Evolutionary conservation across 75 land plant genomes (phyloP).

Genomic region (Selaginella moellendorffii): DNA sequence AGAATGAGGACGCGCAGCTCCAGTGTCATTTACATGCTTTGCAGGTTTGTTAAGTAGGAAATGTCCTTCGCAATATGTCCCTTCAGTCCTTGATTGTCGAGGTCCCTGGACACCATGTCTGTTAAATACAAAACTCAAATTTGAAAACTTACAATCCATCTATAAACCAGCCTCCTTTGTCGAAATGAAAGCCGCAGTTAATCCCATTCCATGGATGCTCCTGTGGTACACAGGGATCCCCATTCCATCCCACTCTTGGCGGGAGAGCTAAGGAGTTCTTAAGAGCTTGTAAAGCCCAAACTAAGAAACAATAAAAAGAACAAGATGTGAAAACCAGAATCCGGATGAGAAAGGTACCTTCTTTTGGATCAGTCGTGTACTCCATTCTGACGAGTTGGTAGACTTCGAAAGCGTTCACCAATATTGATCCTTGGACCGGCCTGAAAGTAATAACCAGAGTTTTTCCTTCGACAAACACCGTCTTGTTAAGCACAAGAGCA

Average conservation of each 20-base stretch:
- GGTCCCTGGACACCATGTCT: constrained; percentile 39
- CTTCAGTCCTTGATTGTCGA: constrained; percentile 77
- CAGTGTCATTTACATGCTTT: constrained; percentile 58
- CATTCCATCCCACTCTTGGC: constrained; percentile 86
- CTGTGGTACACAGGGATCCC: constrained; percentile 97
- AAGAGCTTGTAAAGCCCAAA: constrained; percentile 55
- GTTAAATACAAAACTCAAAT: not conserved
- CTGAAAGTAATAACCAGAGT: constrained; percentile 37
- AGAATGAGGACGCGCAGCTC: too few relatives aligned
- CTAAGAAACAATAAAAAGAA: too few relatives aligned
- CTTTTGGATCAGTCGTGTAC: constrained; percentile 32
- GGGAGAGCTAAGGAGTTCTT: constrained; percentile 64
- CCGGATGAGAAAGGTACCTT: too few relatives aligned
- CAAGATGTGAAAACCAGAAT: not conserved
- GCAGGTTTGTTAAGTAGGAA: constrained; percentile 41
- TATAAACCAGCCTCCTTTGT: constrained; percentile 50
- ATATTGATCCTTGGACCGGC: constrained; percentile 34
- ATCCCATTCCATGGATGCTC: constrained; percentile 96
- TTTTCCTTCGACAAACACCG: constrained; percentile 49
- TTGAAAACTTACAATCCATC: constrained; percentile 62
- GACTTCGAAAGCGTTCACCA: constrained; percentile 76
- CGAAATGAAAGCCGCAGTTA: constrained; percentile 54
- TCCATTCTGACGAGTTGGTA: constrained; percentile 58
- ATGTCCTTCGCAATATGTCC: constrained; percentile 57
- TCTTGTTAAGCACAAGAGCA: constrained; percentile 57